phyloP scores from a whole-genome alignment of 306 rosid species.

The Trifolium subterraneum region DNA sequence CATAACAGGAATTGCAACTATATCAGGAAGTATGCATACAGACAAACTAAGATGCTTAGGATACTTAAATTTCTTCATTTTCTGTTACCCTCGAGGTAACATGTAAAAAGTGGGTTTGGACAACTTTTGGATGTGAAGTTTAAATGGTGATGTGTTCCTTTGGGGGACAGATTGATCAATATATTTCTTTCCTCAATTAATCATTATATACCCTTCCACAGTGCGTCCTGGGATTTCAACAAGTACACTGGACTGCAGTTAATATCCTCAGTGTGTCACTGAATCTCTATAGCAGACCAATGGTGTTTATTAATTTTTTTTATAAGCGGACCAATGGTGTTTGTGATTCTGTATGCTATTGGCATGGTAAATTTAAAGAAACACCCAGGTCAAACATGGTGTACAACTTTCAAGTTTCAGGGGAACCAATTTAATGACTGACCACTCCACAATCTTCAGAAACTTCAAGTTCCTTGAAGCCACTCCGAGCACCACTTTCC shows the following conservation, averaged over 20 bases:
- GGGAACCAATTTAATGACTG: constrained; percentile 48
- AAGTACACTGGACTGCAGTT: background rate
- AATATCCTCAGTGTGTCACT: background rate
- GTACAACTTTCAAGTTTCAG: constrained; percentile 30
- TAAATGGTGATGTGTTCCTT: constrained; percentile 24
- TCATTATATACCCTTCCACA: background rate
- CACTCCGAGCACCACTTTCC: constrained; percentile 93
- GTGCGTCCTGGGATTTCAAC: background rate
- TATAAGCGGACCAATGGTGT: background rate
- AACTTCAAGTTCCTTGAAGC: constrained; percentile 94
- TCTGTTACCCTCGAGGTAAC: constrained; percentile 28
- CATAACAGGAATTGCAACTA: constrained; percentile 34
- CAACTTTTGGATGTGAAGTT: constrained; percentile 25
- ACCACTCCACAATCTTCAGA: constrained; percentile 99
- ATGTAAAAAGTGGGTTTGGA: constrained; percentile 18
- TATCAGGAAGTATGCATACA: constrained; percentile 36
- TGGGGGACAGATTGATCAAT: constrained; percentile 20
- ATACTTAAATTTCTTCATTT: constrained; percentile 29
- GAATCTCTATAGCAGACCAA: constrained; percentile 24
- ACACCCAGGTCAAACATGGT: constrained; percentile 14
- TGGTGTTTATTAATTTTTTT: no score
- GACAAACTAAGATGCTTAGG: constrained; percentile 23
- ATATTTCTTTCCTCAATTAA: constrained; percentile 12
- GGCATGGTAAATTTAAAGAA: constrained; percentile 18
- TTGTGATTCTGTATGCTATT: constrained; percentile 22